phyloP scores from a whole-genome alignment of 2,329 filamentous ascomycete genomes.

The Sporothrix curviconia region DNA sequence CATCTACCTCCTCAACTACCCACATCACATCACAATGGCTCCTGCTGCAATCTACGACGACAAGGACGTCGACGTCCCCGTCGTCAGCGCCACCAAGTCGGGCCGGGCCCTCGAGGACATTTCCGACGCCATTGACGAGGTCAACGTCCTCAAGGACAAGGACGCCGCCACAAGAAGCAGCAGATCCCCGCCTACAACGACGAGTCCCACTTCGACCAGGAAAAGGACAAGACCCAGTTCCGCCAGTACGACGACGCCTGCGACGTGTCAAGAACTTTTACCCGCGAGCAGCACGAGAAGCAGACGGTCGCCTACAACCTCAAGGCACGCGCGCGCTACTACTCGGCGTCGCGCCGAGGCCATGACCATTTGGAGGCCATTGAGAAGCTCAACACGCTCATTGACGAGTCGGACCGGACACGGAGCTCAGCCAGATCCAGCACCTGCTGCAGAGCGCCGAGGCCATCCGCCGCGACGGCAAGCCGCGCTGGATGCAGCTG shows the following conservation, averaged over 20 bases:
- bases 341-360: slow-evolving; percentile 58
- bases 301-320: slow-evolving; percentile 82
- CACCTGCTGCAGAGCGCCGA: slow-evolving; percentile 85
- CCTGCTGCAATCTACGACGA: slow-evolving; percentile 24
- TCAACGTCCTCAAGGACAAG: slow-evolving; percentile 28
- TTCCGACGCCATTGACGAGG: slow-evolving; percentile 30
- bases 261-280: slow-evolving; percentile 84
- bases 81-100: slow-evolving; percentile 2
- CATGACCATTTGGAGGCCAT: slow-evolving; percentile 87
- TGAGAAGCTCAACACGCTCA: slow-evolving; percentile 83
- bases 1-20: not conserved
- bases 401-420: slow-evolving; percentile 89
- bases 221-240: slow-evolving; percentile 31
- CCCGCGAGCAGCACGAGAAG: slow-evolving; percentile 60
- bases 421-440: slow-evolving; percentile 78
- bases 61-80: slow-evolving; percentile 12
- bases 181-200: slow-evolving; percentile 18
- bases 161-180: not conserved
- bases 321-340: slow-evolving; percentile 65
- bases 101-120: slow-evolving; percentile 29
- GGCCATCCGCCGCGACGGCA: slow-evolving; percentile 78
- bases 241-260: slow-evolving; percentile 76
- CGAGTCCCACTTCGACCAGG: slow-evolving; percentile 25
- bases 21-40: slow-evolving; percentile 23
- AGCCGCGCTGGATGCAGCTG: slow-evolving; percentile 76